Evolutionary conservation across 176 grass and related monocot species (phyloP), one percentile per base, ranked within the genome.

Genomic region (Coix lacrymajobi): DNA sequence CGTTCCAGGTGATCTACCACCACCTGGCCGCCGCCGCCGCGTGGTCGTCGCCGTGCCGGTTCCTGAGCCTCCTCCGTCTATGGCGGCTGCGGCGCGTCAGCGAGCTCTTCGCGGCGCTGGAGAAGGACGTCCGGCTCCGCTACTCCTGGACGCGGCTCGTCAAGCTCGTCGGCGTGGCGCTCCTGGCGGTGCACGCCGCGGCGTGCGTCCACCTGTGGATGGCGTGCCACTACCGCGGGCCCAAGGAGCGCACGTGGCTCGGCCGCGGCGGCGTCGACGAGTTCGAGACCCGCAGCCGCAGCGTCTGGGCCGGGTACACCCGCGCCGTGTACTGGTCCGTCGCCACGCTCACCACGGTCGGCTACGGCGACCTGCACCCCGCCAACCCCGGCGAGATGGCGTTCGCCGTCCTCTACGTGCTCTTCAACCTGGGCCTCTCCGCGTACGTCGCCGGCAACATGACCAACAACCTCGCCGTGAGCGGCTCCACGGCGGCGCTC

Each of bases 401-500:
- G 11, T 93, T 90, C 85, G 79, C 64, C 66, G 60, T 86, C 79
- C 40, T 36, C 40, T 87, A 61, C 88, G 79, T 93, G 82, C 69
- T 93, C 67, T 93, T 85, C 85, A 93, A 93, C 87, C 85, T 90
- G 9, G 82, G 85, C 74, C 79, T 93, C 85, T 64, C 29, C 67
- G 77, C 88, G 34, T 90, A 93, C 79, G n/a, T 93, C 91, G 79
- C 90, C 74, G 88, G 91, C 43, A 90, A 90, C 88, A 83, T 86
- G 85, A 93, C 88, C 85, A 93, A 90, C 85, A 93, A 90, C 71
- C 91, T 93, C 85, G 66, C 88, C 68, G 88, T 86, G 41, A 81
- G 87, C 20, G 51, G 11, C n/a, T 62, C 81, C 4, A 41, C 67
- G 40, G 64, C 78, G n/a, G 82, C 82, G 1, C 79, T 83, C 79